A percentile compares a stretch with the other conserved stretches of the same genome.
Evolutionary conservation across 768 basidiomycete genomes (phyloP).

Genomic region (Suillus plorans): DNA sequence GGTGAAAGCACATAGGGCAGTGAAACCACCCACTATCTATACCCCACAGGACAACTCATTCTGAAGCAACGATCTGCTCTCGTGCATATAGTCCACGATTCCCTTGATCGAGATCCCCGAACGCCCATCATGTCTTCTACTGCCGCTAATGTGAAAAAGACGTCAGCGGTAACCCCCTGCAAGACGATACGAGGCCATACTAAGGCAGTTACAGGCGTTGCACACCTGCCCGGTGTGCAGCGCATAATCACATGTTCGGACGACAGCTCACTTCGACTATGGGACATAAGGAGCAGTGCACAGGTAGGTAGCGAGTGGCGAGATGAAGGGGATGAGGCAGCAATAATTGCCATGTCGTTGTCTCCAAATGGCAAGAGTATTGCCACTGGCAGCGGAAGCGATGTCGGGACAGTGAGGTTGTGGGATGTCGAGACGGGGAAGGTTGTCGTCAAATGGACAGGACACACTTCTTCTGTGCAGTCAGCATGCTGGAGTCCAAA

Average conservation of each 20-base stretch:
- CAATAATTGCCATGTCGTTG: neutral
- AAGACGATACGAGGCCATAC: neutral
- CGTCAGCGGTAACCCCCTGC: neutral
- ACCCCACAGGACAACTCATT: too few species aligned
- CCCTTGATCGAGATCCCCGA: too few species aligned
- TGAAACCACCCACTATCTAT: too few species aligned
- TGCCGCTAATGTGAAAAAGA: neutral
- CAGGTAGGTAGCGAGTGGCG: neutral
- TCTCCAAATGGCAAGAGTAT: neutral
- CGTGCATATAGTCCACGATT: too few species aligned
- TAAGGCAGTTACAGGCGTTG: accelerated
- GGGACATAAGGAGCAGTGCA: neutral
- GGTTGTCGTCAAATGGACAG: neutral
- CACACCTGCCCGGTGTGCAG: neutral
- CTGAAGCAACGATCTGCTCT: too few species aligned
- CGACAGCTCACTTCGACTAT: neutral
- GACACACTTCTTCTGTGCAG: neutral
- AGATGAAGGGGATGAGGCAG: neutral
- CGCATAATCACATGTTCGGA: neutral
- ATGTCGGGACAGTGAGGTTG: neutral
- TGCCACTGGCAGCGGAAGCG: neutral
- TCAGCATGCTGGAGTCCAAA: neutral
- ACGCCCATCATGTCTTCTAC: too few species aligned
- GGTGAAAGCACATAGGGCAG: too few species aligned
- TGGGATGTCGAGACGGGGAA: neutral